Percentiles rank a stretch among this genome's conserved stretches.
phyloP scores from a whole-genome alignment of 106 monocot species.

The Dendrobium officinale region DNA sequence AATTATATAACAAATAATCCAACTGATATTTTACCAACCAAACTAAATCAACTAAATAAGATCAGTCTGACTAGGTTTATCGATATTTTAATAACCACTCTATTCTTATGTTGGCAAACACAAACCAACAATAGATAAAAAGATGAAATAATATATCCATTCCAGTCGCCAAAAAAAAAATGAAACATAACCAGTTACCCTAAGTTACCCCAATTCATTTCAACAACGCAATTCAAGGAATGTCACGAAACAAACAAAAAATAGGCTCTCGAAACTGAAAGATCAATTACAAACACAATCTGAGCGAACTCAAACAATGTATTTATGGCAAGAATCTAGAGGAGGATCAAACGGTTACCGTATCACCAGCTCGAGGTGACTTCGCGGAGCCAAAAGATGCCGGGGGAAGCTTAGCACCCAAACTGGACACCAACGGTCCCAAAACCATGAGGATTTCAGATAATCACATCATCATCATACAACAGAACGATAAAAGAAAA shows the following conservation, averaged over 20 bases:
- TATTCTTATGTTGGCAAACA: not conserved
- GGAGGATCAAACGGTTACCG: conserved; percentile 16
- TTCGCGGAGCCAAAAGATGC: conserved; percentile 30
- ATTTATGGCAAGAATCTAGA: not conserved
- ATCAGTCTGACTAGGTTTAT: no score
- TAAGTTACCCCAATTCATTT: not conserved
- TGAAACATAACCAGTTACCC: not conserved
- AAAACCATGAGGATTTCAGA: not conserved
- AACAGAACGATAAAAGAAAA: not conserved
- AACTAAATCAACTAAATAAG: no score
- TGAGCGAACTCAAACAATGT: not conserved
- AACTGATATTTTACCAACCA: no score
- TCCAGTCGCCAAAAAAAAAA: not conserved
- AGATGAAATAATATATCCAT: not conserved
- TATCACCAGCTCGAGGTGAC: conserved; percentile 19
- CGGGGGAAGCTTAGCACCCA: conserved; percentile 78
- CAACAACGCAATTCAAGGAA: not conserved
- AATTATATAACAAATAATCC: no score
- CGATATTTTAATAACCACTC: not conserved
- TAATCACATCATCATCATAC: not conserved
- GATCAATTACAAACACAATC: not conserved
- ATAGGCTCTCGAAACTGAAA: not conserved
- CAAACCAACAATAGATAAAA: not conserved
- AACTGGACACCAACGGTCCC: conserved; percentile 22
- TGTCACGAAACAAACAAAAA: not conserved